These are phyloP conservation scores for Linaria vulgaris DNA, from an alignment of 257 asterid genomes.

Conservation along the genomic window DNA sequence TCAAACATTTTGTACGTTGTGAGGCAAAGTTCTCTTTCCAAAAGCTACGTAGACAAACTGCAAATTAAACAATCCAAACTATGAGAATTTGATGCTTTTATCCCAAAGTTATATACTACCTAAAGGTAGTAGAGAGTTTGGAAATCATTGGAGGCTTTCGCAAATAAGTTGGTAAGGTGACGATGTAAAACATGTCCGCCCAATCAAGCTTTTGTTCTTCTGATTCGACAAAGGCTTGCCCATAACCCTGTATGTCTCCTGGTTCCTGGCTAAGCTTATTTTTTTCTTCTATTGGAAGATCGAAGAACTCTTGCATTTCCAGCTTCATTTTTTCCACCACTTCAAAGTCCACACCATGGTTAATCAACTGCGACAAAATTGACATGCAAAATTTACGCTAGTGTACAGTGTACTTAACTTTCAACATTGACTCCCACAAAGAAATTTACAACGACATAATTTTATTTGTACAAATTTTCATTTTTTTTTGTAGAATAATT, in stretches of 20 bases:
- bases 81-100: too few relatives aligned
- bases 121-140: conserved; percentile 44
- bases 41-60: too few relatives aligned
- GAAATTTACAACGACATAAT: too few relatives aligned
- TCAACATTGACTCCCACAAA: too few relatives aligned
- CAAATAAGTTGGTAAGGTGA: conserved; percentile 37
- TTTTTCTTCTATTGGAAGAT: conserved; percentile 58
- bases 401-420: too few relatives aligned
- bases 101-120: conserved; percentile 36
- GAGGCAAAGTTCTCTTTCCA: too few relatives aligned
- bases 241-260: conserved; percentile 50
- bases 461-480: too few relatives aligned
- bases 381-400: neutral
- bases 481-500: too few relatives aligned
- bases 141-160: conserved; percentile 54
- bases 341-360: conserved; percentile 48
- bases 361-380: conserved; percentile 38
- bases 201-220: conserved; percentile 73
- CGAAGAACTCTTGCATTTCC: conserved; percentile 44
- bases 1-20: too few relatives aligned
- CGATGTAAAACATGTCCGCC: conserved; percentile 39
- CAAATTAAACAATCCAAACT: too few relatives aligned
- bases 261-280: conserved; percentile 28
- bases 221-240: conserved; percentile 58
- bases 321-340: conserved; percentile 37